A percentile compares a stretch with the other conserved stretches of the same genome.
These are phyloP conservation scores for Dactylellina leptospora DNA, from an alignment of 2,329 filamentous ascomycete species.

Conservation along the genomic window DNA sequence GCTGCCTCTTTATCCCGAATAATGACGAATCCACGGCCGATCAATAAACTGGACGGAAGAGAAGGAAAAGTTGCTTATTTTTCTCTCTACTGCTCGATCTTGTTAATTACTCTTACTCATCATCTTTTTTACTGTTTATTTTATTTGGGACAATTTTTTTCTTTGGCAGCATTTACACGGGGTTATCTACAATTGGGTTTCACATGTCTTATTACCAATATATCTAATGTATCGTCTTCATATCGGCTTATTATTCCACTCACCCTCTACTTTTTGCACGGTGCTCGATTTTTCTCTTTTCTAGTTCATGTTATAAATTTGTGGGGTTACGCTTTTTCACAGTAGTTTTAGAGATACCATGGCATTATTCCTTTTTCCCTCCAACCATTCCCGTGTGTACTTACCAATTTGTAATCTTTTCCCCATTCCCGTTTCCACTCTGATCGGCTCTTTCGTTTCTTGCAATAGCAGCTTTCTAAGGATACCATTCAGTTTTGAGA, in stretches of 20 bases:
- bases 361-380: slow-evolving; percentile 23
- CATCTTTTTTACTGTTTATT: slow-evolving; percentile 27
- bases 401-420: slow-evolving; percentile 34
- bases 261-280: slow-evolving; percentile 11
- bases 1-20: slow-evolving; percentile 43
- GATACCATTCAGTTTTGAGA: slow-evolving; percentile 1
- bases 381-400: slow-evolving; percentile 11
- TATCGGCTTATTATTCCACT: slow-evolving; percentile 26
- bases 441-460: slow-evolving; percentile 7
- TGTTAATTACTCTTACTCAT: neutral
- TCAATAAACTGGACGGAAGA: slow-evolving; percentile 52
- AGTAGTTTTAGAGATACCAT: slow-evolving; percentile 49
- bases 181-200: slow-evolving; percentile 53
- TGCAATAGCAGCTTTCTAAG: neutral
- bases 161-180: slow-evolving; percentile 53
- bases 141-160: slow-evolving; percentile 52
- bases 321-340: slow-evolving; percentile 25
- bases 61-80: slow-evolving; percentile 50
- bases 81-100: slow-evolving; percentile 33
- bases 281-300: slow-evolving; percentile 28
- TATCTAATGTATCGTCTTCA: slow-evolving; percentile 43
- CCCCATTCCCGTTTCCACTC: neutral
- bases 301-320: slow-evolving; percentile 30
- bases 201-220: slow-evolving; percentile 42
- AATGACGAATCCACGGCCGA: slow-evolving; percentile 52